phyloP scores from a whole-genome alignment of 176 grass and related monocot genomes.

The Puccinellia tenuiflora region DNA sequence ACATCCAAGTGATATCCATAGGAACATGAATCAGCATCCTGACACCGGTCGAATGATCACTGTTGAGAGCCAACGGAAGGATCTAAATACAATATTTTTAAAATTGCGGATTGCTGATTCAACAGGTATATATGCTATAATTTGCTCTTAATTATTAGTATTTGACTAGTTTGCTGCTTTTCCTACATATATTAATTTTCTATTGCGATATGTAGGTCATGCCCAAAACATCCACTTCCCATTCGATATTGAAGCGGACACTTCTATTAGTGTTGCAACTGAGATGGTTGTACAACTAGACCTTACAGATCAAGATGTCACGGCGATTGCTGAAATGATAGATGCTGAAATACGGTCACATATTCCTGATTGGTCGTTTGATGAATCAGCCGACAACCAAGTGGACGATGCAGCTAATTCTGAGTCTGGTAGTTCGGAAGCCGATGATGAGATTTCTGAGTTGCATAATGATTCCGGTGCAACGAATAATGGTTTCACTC shows the following conservation, averaged over 20 bases:
- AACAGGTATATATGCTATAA: conserved; percentile 41
- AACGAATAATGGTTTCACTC: conserved; percentile 22
- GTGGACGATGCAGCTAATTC: conserved; percentile 40
- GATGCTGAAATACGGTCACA: conserved; percentile 61
- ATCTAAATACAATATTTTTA: conserved; percentile 74
- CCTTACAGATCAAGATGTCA: conserved; percentile 77
- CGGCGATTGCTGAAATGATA: conserved; percentile 64
- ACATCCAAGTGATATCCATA: conserved; percentile 28
- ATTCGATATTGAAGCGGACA: conserved; percentile 71
- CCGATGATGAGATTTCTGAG: conserved; percentile 41
- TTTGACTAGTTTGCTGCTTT: neutral
- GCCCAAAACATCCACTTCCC: conserved; percentile 77
- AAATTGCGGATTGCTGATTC: conserved; percentile 73
- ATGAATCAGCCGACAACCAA: conserved; percentile 44
- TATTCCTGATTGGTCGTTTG: conserved; percentile 52
- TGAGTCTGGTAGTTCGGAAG: conserved; percentile 39
- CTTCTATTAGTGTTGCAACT: conserved; percentile 70
- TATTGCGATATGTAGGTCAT: conserved; percentile 43
- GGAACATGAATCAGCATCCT: conserved; percentile 10
- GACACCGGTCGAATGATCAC: conserved; percentile 39
- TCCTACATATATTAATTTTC: neutral
- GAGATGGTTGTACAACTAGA: conserved; percentile 77
- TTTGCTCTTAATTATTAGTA: neutral
- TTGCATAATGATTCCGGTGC: conserved; percentile 31
- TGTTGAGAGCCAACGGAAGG: conserved; percentile 60